Base-by-base conservation (phyloP, 2,329 filamentous ascomycete genomes). In the Cladosporium sp. region DNA sequence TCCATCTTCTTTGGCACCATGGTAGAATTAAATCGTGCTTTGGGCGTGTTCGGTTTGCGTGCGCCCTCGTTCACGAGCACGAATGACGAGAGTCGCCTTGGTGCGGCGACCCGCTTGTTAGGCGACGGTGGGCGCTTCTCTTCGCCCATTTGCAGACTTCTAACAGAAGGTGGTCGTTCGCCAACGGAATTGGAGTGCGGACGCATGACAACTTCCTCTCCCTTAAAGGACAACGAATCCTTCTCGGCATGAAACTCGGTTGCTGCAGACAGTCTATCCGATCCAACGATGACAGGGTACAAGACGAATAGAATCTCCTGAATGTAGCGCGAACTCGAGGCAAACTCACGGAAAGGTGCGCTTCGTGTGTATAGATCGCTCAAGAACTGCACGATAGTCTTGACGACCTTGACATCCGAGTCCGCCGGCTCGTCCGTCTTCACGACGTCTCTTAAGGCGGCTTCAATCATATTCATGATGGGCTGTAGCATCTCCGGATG, bases 61-160 rank as follows among this genome's bases (percentile, higher is more conserved):
- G 83, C 83, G 57, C 89, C 84, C 2, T 89, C 83, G 5, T 89
- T 91, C 20, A 99, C 80, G 1, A 99, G 81, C 28, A 97, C 86
- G 70, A 97, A 99, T 0, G 93, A 97, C 0, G 93, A 97, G 1
- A 90, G 88, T 65, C 92, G 85, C 34, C 87, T 85, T 24, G 95
- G 78, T 19, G 86, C 83, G 6, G 85, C 83, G 0, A 87, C 84
- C 60, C 80, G 72, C 44, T 68, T 68, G 12, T 65, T 47, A 2
- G 68, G 68, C 20, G 68, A 70, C 19, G 67, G 66, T 4, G 65
- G 69, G 3, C 67, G 65, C 51, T 76, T 62, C 78, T 78, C 39
- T 83, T 80, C 4, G 83, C 59, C 61, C 48, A 66, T 61, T 8
- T 65, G 87, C 17, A 85, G 83, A 3, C 90, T 92, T 61, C 89